Conservation (phyloP, 768 basidiomycete species). For the Neoboletus brunneissimus region DNA sequence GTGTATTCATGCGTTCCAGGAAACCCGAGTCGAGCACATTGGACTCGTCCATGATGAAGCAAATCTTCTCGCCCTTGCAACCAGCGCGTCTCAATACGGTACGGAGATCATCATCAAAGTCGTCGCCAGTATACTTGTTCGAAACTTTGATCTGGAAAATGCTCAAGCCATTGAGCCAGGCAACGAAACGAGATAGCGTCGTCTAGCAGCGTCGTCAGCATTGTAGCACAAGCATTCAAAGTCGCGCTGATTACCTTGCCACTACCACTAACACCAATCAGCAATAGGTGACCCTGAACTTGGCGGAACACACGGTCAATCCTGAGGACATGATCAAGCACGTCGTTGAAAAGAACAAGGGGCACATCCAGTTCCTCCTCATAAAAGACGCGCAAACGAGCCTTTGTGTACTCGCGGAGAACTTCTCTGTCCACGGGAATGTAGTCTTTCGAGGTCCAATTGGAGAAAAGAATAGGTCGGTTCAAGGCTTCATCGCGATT, state of each 20-base stretch:
- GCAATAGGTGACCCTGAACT: conserved; percentile 90
- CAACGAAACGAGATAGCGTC: conserved; percentile 95
- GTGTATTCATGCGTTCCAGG: conserved; percentile 99
- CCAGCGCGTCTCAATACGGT: conserved; percentile 93
- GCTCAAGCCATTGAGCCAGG: conserved; percentile 99
- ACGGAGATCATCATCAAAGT: conserved; percentile 97
- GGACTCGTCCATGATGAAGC: conserved; percentile 99
- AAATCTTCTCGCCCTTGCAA: conserved; percentile 98
- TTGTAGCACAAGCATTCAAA: conserved; percentile 1
- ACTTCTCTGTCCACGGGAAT: conserved; percentile 91
- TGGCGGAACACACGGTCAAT: conserved; percentile 99
- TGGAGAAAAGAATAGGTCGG: conserved; percentile 95
- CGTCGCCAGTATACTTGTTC: conserved; percentile 97
- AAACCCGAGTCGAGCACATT: conserved; percentile 99
- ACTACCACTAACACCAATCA: conserved; percentile 97
- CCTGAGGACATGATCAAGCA: conserved; percentile 94
- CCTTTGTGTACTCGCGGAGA: conserved; percentile 94
- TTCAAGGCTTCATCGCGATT: conserved; percentile 79
- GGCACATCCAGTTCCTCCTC: conserved; percentile 99
- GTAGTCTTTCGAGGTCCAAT: conserved; percentile 98
- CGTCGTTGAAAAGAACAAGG: conserved; percentile 97
- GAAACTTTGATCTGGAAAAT: conserved; percentile 99
- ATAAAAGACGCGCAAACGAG: conserved; percentile 95
- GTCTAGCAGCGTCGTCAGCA: conserved; percentile 54
- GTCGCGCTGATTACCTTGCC: conserved; percentile 70